Evolutionary conservation across 2,329 filamentous ascomycete species (phyloP), one percentile per base, ranked within the genome.

Genomic region (Tricladium varicosporioides): DNA sequence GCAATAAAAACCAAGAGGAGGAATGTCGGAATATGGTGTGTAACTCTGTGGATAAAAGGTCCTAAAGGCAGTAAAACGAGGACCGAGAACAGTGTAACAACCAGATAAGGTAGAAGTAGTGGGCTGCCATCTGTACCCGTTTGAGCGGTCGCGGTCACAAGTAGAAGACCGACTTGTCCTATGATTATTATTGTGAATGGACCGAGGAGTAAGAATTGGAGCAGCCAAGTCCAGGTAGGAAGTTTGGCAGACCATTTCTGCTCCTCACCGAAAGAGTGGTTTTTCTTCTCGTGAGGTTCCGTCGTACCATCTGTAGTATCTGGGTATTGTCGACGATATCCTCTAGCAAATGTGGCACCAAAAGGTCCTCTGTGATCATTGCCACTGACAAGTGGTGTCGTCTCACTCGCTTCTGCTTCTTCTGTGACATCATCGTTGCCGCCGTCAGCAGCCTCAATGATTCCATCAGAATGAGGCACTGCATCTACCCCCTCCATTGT

Each of bases 1-100:
- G 80, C 89, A 19, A 84, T 68, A 60, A 92, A 90, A 8, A 96
- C 76, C 11, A 87, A 69, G 27, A 95, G 78, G 14, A 97, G 73
- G 65, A 96, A 86, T 0, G 87, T 75, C 0, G 94, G 92, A 3
- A 97, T 72, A 58, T 96, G 91, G 69, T 89, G 88, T 1, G 87
- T 91, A 61, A 94, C 84, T 45, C 93, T 87, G 71, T 97, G 92
- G 43, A 96, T 80, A 69, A 96, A 96, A 0, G 94, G 94, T 0
- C 86, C 82, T 2, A 91, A 72, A 0, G 94, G 94, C 0, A 91
- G 76, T 15, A 97, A 74, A 0, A 96, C 69, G 1, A 96, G 69
- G 1, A 91, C 82, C 11, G 86, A 85, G 60, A 93, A 80, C 5
- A 80, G 69, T 0, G 87, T 86, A 44, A 92, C 80, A 36, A 84